A percentile compares a stretch with the other conserved stretches of the same genome.
phyloP scores from a whole-genome alignment of 1,139 yeast species.

The Kodamaea anthophila region DNA sequence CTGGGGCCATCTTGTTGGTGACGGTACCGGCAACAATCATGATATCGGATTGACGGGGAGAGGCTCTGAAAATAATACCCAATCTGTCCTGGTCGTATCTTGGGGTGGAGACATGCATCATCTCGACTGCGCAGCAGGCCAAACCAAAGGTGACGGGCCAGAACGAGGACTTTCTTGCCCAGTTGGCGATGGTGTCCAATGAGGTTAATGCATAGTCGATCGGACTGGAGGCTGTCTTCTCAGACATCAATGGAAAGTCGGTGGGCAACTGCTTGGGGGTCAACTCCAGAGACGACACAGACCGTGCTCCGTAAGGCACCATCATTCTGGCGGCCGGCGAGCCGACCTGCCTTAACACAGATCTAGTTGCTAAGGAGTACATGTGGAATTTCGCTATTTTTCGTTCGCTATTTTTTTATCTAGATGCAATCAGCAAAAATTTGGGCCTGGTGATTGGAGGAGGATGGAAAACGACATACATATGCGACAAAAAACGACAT shows the following conservation, averaged over 20 bases:
- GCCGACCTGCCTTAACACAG: conserved; percentile 15
- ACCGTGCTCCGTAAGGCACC: conserved; percentile 16
- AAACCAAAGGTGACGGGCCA: conserved; percentile 94
- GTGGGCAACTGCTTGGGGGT: conserved; percentile 40
- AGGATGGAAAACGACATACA: background rate
- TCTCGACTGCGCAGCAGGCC: conserved; percentile 92
- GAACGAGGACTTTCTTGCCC: conserved; percentile 90
- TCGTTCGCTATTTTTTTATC: conserved; percentile 8
- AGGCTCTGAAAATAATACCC: conserved; percentile 91
- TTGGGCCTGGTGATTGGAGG: conserved; percentile 24
- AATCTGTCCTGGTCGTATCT: conserved; percentile 90
- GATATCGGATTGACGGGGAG: conserved; percentile 90
- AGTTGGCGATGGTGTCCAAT: conserved; percentile 75
- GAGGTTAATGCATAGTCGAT: conserved; percentile 84
- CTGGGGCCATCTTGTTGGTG: conserved; percentile 92
- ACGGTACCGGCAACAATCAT: conserved; percentile 93
- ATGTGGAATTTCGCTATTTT: conserved; percentile 10
- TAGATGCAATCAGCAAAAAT: conserved; percentile 24
- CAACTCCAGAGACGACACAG: conserved; percentile 38
- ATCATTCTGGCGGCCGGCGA: conserved; percentile 12
- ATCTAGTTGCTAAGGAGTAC: conserved; percentile 25
- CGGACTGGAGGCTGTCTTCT: conserved; percentile 42
- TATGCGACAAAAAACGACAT: background rate
- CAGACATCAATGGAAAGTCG: conserved; percentile 41
- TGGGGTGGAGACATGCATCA: conserved; percentile 94